Evolutionary conservation across 495 filamentous ascomycete genomes (phyloP), one percentile per base, ranked within the genome.

Genomic region (Daldinia childiae): DNA sequence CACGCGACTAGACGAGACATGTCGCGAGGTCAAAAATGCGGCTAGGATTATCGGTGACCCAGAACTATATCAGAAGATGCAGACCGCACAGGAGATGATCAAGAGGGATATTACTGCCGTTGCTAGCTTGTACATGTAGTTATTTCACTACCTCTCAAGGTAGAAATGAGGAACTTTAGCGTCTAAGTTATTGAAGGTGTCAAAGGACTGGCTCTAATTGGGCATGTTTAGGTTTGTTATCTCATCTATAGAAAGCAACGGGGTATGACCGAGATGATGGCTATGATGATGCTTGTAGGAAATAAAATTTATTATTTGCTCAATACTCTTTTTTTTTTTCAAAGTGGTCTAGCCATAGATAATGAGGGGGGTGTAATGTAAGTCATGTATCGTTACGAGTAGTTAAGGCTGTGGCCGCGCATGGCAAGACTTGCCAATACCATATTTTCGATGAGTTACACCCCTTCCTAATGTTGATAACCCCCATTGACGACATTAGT

Each of bases 21-120:
- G 95, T 77, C 85, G 95, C 61, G 95, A 99, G 82, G 95, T 97
- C 56, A 98, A 97, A 85, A 98, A 97, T 78, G 93, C 96, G 32
- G 95, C 95, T 19, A 87, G 96, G 73, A 91, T 99, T 70, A 94
- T 99, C 69, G 95, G 95, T n/a, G 95, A 99, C 77, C 95, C 95
- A 4, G 89, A 88, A 52, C 84, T 99, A 63, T 97, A 96, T 77
- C 87, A 89, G 61, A 99, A 98, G 88, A 99, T 99, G 95, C 89
- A 94, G 82, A 87, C 87, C 38, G 95, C 94, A 60, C 95, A 98
- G 84, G 96, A 98, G 84, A 83, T 97, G 87, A 98, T 99, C 76
- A 94, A 96, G 85, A 83, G 95, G 73, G 96, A 97, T 83, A 94
- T 97, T 45, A 95, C 93, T 32, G 93, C 94, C 38, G 93, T 94